A percentile compares a stretch with the other conserved stretches of the same genome.
Conservation (phyloP, 176 grass and related monocot genomes). For the Secale cereale region DNA sequence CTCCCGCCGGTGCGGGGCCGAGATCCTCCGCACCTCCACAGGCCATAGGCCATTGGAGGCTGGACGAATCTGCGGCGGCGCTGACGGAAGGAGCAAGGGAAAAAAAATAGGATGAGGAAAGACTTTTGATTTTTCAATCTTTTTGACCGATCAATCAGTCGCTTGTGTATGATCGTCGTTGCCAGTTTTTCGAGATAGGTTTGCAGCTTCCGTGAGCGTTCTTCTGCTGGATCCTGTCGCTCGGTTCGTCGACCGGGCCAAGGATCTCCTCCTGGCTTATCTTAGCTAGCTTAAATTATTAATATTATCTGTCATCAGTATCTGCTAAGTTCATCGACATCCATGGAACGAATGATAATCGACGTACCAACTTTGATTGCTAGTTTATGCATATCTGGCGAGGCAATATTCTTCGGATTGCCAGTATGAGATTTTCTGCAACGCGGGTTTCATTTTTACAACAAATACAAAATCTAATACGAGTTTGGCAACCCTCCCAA, state of each 20-base stretch:
- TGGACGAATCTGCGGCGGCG: too few relatives aligned
- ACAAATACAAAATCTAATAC: too few relatives aligned
- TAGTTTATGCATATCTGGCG: neutral
- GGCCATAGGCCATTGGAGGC: too few relatives aligned
- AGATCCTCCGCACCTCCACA: too few relatives aligned
- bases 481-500: too few relatives aligned
- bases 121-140: too few relatives aligned
- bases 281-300: neutral
- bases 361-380: neutral
- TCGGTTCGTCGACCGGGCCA: neutral
- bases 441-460: too few relatives aligned
- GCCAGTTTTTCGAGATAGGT: neutral
- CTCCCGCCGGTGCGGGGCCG: too few relatives aligned
- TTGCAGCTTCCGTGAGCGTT: neutral
- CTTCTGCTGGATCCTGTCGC: neutral
- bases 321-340: neutral
- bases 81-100: too few relatives aligned
- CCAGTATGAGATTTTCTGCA: too few relatives aligned
- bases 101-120: too few relatives aligned
- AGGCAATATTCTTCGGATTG: neutral
- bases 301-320: neutral
- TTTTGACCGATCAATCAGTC: neutral
- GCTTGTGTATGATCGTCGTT: neutral
- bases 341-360: neutral
- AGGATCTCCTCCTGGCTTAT: neutral